Evolutionary conservation across 2,329 filamentous ascomycete genomes (phyloP).

Genomic region (Claviceps pusilla): DNA sequence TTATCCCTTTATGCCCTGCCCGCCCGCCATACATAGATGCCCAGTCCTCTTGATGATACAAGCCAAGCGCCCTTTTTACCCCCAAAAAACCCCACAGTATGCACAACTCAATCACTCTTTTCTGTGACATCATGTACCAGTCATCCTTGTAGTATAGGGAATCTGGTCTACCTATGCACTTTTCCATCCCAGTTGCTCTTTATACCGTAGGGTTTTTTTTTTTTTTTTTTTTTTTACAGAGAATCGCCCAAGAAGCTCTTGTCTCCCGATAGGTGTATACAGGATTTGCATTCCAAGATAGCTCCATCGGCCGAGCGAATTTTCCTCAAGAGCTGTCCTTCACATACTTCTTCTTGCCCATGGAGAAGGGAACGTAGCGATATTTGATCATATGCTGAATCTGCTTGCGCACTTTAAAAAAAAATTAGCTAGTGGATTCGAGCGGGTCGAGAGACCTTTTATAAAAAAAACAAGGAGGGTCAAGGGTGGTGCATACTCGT

Average conservation of each 20-base stretch:
- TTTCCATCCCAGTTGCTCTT: neutral
- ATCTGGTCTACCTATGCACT: neutral
- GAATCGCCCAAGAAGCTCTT: neutral
- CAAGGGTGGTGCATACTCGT: slow-evolving; percentile 54
- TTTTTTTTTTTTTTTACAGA: neutral
- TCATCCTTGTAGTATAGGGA: neutral
- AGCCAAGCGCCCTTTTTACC: neutral
- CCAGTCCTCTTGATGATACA: neutral
- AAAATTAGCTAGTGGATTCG: neutral
- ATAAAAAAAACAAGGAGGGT: neutral
- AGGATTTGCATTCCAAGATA: neutral
- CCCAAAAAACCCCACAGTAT: neutral
- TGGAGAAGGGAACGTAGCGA: slow-evolving; percentile 86
- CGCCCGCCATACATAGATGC: neutral
- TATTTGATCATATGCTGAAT: slow-evolving; percentile 99
- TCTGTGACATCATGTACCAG: neutral
- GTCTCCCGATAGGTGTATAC: neutral
- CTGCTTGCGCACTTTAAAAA: slow-evolving; percentile 75
- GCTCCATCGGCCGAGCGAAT: neutral
- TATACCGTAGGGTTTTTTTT: neutral
- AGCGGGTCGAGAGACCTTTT: neutral
- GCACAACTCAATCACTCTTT: neutral
- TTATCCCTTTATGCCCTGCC: neutral
- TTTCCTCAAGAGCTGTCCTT: slow-evolving; percentile 38
- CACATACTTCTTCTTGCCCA: slow-evolving; percentile 73